These are phyloP conservation scores for Polyplosphaeria fusca DNA, from an alignment of 495 filamentous ascomycete species.

Conservation along the genomic window DNA sequence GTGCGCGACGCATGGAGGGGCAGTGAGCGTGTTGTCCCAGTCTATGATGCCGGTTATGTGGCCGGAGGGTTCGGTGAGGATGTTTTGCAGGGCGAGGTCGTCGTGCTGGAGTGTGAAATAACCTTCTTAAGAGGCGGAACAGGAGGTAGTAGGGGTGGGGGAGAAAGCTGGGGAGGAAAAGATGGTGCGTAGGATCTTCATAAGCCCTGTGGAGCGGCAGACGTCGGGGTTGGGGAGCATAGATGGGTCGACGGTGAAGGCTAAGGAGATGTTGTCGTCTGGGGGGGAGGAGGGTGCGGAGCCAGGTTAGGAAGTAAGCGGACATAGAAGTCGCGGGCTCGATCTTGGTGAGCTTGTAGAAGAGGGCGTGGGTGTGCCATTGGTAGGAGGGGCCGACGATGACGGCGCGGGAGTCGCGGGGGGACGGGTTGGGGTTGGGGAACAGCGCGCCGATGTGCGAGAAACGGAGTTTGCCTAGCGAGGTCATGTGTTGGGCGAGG, in stretches of 20 bases:
- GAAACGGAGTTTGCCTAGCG: conserved; percentile 39
- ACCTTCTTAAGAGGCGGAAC: conserved; percentile 9
- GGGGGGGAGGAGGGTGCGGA: too few relatives aligned
- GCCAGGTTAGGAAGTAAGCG: conserved; percentile 1
- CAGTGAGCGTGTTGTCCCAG: conserved; percentile 43
- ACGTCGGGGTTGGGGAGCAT: too few relatives aligned
- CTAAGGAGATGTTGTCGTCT: too few relatives aligned
- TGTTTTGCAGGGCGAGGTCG: conserved; percentile 44
- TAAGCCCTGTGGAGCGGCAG: conserved; percentile 10
- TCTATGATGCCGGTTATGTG: conserved; percentile 46
- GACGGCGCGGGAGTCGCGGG: too few relatives aligned
- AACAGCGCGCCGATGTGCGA: conserved; percentile 10
- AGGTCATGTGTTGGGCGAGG: conserved; percentile 39
- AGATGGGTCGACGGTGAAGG: too few relatives aligned
- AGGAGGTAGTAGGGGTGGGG: conserved; percentile 4
- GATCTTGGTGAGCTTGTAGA: background rate
- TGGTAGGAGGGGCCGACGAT: conserved; percentile 33
- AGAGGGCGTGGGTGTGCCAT: conserved; percentile 12
- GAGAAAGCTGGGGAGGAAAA: conserved; percentile 14
- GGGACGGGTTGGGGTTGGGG: conserved; percentile 21
- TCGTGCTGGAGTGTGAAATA: conserved; percentile 42
- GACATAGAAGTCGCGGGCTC: background rate
- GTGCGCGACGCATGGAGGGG: conserved; percentile 38
- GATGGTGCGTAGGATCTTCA: conserved; percentile 30
- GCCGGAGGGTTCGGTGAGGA: conserved; percentile 43